These are phyloP conservation scores for Colletotrichum siamense DNA, from an alignment of 2,329 filamentous ascomycete genomes.

Conservation along the genomic window DNA sequence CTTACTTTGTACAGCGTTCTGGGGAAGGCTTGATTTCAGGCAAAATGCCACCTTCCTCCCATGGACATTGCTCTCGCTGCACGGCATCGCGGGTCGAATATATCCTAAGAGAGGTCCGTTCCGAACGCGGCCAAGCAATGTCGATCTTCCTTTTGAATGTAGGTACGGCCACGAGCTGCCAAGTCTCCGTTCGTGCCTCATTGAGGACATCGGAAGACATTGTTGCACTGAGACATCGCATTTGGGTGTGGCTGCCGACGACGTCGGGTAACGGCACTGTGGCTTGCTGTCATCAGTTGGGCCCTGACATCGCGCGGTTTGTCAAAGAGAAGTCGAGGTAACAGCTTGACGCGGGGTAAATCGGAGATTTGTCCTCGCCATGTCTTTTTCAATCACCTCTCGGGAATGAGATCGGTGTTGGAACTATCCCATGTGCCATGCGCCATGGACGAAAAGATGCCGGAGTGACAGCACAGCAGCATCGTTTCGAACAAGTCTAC, in stretches of 20 bases:
- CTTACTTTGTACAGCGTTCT: neutral
- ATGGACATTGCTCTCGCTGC: neutral
- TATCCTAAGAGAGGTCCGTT: neutral
- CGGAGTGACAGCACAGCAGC: neutral
- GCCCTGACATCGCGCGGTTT: neutral
- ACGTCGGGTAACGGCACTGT: neutral
- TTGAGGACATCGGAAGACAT: neutral
- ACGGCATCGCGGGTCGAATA: neutral
- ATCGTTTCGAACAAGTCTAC: neutral
- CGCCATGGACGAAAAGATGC: neutral
- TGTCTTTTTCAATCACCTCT: neutral
- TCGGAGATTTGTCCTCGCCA: neutral
- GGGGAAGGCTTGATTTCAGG: neutral
- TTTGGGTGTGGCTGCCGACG: neutral
- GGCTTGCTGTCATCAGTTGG: neutral
- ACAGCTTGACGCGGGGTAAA: neutral
- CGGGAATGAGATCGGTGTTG: neutral
- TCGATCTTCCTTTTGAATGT: neutral
- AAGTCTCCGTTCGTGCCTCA: neutral
- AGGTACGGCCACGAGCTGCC: slow-evolving; percentile 2
- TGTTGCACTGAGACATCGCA: neutral
- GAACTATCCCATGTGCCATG: neutral
- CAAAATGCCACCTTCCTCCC: slow-evolving; percentile 1
- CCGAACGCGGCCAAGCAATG: slow-evolving; percentile 3
- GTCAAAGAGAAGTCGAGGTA: neutral